phyloP scores from a whole-genome alignment of 306 rosid species.

The Urtica urens region DNA sequence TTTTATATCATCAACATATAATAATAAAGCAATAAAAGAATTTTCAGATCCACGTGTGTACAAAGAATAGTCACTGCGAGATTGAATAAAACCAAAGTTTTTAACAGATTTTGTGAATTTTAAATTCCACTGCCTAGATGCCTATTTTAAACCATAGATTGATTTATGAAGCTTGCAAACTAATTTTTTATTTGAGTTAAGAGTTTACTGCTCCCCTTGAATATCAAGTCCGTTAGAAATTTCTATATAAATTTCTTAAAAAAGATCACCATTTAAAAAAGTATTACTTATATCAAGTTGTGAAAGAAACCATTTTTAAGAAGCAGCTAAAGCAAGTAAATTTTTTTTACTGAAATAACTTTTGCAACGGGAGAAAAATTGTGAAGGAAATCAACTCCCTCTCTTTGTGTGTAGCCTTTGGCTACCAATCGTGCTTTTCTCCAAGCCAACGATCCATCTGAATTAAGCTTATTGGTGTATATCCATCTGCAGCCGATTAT shows the following conservation, averaged over 20 bases:
- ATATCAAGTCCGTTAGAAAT: neutral
- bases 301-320: neutral
- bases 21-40: neutral
- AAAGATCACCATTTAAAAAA: neutral
- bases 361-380: constrained; percentile 1
- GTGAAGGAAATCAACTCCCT: neutral
- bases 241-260: neutral
- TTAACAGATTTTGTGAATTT: neutral
- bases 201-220: neutral
- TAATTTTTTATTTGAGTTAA: neutral
- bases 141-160: neutral
- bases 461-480: neutral
- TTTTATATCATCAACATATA: neutral
- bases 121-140: neutral
- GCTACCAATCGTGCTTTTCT: neutral
- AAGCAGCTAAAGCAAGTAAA: neutral
- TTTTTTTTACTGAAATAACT: neutral
- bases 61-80: neutral
- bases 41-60: neutral
- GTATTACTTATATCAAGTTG: neutral
- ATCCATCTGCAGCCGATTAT: neutral
- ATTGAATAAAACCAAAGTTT: neutral
- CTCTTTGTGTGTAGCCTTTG: neutral
- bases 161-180: neutral
- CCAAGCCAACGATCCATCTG: neutral